Conservation (phyloP, 441 rosid genomes). For the Francoa sonchifolia region DNA sequence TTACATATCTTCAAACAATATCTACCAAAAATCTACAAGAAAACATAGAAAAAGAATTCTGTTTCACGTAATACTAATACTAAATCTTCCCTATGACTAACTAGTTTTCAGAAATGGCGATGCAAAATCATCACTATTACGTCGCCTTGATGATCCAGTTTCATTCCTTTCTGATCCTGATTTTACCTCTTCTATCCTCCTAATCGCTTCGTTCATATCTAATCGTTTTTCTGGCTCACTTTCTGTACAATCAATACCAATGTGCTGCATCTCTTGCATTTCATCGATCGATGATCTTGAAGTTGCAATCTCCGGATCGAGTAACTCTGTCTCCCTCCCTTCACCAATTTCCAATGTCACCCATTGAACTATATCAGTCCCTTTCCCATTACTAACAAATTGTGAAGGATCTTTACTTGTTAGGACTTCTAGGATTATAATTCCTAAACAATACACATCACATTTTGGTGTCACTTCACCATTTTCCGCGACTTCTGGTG, state of each 20-base stretch:
- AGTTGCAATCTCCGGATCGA: conserved; percentile 50
- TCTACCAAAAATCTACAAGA: too few relatives aligned
- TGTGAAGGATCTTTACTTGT: conserved; percentile 76
- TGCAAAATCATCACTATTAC: too few relatives aligned
- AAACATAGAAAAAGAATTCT: too few relatives aligned
- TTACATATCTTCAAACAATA: too few relatives aligned
- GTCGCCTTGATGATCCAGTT: too few relatives aligned
- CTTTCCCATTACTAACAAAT: conserved; percentile 30
- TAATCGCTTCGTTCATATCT: conserved; percentile 35
- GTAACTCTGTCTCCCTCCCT: conserved; percentile 32
- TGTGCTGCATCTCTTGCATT: conserved; percentile 35
- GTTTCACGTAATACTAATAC: too few relatives aligned
- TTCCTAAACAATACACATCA: conserved; percentile 86
- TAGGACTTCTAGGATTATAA: conserved; percentile 60
- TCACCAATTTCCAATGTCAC: conserved; percentile 25
- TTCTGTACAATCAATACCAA: conserved; percentile 44
- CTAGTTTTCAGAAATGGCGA: too few relatives aligned
- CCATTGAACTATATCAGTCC: conserved; percentile 44
- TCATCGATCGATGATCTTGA: conserved; percentile 13
- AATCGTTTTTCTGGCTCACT: conserved; percentile 30
- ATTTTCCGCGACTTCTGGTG: conserved; percentile 52
- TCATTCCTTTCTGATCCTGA: too few relatives aligned
- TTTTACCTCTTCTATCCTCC: conserved; percentile 24
- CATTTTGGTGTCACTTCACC: conserved; percentile 42
- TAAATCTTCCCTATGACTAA: too few relatives aligned